Base-by-base conservation (phyloP, 2,329 filamentous ascomycete species). In the Exophiala sideris region DNA sequence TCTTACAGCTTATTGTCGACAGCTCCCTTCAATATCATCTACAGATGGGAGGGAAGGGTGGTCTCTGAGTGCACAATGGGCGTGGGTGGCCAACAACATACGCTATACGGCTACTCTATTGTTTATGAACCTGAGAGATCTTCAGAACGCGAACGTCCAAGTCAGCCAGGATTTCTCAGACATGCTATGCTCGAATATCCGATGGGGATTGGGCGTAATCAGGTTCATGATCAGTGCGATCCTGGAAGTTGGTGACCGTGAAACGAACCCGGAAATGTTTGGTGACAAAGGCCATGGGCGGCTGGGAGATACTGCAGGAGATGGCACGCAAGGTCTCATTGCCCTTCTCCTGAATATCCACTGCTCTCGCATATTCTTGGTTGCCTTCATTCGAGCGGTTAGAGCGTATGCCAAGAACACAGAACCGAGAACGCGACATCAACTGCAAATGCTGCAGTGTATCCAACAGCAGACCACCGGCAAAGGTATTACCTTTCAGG, bases 121-220 rank as follows among this genome's bases (percentile, higher is more conserved):
- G 34, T 55, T 57, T 20, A 55, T 59, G 46, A 52, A 51, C 29
- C 36, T 58, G 24, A 34, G 58, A 36, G 58, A 62, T 12, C 49
- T 60, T 29, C 52, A 58, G 24, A 57, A 55, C 46, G 21, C 52
- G 7, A 54, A 52, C 35, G 14, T 52, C 7, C 42, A 53, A 38
- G 36, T 57, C 20, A 49, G 36, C 21, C 52, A 52, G 84, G 89
- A 92, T 66, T 83, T 89, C 10, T 81, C 92, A 2, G 82, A 85
- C 38, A 82, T 85, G 41, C 74, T 95, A 9, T 80, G 85, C 4
- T 88, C 89, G 18, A 87, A 90, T 50, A 83, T 87, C 3, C 85
- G 82, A 65, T 96, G 91, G 91, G 82, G 83, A 0, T 76, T 91
- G 34, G 86, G 92, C 58, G 75, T 85, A 48, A 76, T 79, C 56